Evolutionary conservation across 2,329 filamentous ascomycete genomes (phyloP).

Genomic region (Albophoma yamanashiensis): DNA sequence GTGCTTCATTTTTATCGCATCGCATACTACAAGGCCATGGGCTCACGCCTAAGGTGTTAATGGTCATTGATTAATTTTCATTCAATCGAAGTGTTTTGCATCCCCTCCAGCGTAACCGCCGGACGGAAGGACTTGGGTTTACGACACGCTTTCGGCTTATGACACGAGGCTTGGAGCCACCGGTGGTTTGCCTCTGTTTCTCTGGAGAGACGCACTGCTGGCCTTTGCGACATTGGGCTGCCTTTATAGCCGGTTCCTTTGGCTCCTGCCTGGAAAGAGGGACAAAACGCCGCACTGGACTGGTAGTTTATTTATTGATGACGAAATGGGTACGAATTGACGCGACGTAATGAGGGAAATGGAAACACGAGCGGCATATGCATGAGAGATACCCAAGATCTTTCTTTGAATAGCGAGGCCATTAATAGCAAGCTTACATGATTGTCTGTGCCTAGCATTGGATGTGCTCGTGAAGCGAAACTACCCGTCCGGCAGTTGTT

Average conservation of each 20-base stretch:
- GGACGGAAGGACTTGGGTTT: neutral
- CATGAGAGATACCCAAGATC: constrained; percentile 5
- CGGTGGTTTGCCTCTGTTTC: neutral
- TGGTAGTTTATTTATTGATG: neutral
- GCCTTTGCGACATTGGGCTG: neutral
- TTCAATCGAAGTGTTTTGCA: neutral
- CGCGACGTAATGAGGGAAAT: neutral
- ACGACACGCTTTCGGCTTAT: neutral
- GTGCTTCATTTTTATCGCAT: neutral
- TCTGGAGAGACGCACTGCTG: neutral
- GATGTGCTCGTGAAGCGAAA: too few relatives aligned
- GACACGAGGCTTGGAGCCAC: neutral
- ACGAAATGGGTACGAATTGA: neutral
- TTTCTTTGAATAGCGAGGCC: constrained; percentile 4
- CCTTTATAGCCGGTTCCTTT: neutral
- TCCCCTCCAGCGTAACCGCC: neutral
- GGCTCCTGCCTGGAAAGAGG: neutral
- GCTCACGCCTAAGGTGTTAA: neutral
- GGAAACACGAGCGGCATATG: constrained; percentile 1
- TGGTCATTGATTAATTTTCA: neutral
- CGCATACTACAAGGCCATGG: neutral
- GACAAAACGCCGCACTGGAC: neutral
- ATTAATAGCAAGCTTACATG: constrained; percentile 4
- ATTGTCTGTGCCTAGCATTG: neutral
- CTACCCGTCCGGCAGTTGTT: too few relatives aligned